Evolutionary conservation across 345 rosid species (phyloP), one percentile per base, ranked within the genome.

Genomic region (Aquilaria sinensis): DNA sequence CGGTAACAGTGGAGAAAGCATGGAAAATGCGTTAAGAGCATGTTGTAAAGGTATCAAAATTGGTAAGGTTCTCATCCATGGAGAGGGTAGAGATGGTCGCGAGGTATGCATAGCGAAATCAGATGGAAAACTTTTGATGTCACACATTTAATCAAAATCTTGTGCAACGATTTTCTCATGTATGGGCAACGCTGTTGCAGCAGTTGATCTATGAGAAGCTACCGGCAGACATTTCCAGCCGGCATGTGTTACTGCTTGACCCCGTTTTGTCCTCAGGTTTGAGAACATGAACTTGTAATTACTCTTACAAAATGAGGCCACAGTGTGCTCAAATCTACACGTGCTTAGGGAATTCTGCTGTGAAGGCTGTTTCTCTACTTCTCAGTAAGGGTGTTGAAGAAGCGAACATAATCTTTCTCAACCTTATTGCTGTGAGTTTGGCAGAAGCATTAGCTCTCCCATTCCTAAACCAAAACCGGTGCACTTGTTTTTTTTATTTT

Each of bases 251-350:
- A 60, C 68, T 93, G 66, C 97, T 86, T 9, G 97, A 90, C 58
- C 98, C 97, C 1, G 91, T 90, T 75, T 81, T 93, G 51, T 96
- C 97, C 77, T 90, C 98, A 83, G 98, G 98, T 92, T 68, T 47
- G 67, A 65, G 30, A 14, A 48, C 62, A 45, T 56, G 58, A 68
- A 37, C 57, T 31, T 37, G 11, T 16, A 10, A 14, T 45, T 37
- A 1, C 32, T 51, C 31, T 54, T 50, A 54, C 14, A n/a, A 47
- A 11, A 46, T 53, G 9, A 50, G 1, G 9, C 43, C 43, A 54
- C 2, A 15, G n/a, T 56, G n/a, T 56, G 66, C 62, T 63, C 10
- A 74, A 61, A 31, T 67, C 41, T 12, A 34, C 56, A 32, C 70
- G 7, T n/a, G 67, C 60, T 58, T 71, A 85, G 96, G 96, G 47